These are phyloP conservation scores for Fagus crenata DNA, from an alignment of 306 rosid genomes.

Conservation along the genomic window DNA sequence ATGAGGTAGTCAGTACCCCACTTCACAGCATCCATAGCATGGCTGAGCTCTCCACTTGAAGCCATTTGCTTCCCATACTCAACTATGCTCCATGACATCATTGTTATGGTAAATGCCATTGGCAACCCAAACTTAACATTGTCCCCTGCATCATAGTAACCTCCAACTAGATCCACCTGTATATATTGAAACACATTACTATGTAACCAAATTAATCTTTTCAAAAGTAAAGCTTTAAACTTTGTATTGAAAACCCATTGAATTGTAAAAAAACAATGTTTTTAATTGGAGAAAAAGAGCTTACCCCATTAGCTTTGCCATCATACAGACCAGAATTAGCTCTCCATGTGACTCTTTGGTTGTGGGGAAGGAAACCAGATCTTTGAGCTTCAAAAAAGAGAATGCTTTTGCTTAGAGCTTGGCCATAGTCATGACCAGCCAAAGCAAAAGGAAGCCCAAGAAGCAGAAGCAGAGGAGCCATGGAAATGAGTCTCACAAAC, in stretches of 20 bases:
- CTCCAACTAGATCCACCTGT: constrained; percentile 94
- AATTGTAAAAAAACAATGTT: too few species aligned
- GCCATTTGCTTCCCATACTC: constrained; percentile 87
- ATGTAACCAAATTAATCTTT: not conserved
- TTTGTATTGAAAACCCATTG: not conserved
- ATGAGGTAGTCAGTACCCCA: constrained; percentile 98
- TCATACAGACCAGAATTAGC: constrained; percentile 79
- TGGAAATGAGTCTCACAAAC: constrained; percentile 32
- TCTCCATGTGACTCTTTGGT: constrained; percentile 94
- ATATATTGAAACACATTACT: not conserved
- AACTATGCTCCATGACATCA: constrained; percentile 96
- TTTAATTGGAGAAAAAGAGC: not conserved
- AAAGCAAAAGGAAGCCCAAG: constrained; percentile 40
- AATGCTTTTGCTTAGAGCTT: constrained; percentile 84
- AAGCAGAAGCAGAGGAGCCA: constrained; percentile 45
- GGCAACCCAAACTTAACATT: constrained; percentile 96
- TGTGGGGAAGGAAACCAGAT: constrained; percentile 76
- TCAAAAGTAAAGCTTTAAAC: not conserved
- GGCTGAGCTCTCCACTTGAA: constrained; percentile 72
- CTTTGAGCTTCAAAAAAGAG: constrained; percentile 97
- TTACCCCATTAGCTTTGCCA: constrained; percentile 88
- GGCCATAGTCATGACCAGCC: constrained; percentile 79
- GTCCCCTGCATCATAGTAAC: constrained; percentile 98
- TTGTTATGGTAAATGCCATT: constrained; percentile 93
- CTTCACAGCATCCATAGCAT: constrained; percentile 88